Base-by-base conservation (phyloP, 176 grass and related monocot genomes). In the Aegilops bicornis region DNA sequence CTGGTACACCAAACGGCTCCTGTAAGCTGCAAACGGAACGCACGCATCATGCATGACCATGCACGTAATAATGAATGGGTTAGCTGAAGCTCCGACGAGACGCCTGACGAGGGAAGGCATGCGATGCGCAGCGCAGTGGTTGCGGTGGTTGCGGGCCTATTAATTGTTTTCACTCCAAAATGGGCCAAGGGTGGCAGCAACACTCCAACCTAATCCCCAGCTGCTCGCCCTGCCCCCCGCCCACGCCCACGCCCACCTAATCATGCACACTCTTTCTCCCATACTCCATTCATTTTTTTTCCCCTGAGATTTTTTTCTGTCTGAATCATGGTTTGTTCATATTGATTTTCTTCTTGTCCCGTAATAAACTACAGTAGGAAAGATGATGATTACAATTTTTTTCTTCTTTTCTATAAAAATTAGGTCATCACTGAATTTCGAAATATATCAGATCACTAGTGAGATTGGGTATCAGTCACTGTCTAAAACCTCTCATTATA, bases 131-230 rank as follows among this genome's bases (percentile, higher is more conserved):
- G 83, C 71, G 77, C 37, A 40, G 79, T 86, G 64, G 88, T 71
- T 78, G 88, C 1, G 59, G 88, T 90, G 73, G 84, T 90, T 90
- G 79, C 58, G 11, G 8, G 88, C 35, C 24, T 54, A 76, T 76
- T 22, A 56, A 77, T 23, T 58, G 30, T 81, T 81, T 81, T 12
- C 11, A 59, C 32, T 40, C 25, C 3, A 73, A 73, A 4, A 89
- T 67, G 83, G 60, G 6, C 68, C 65, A 64, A 70, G 27, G 22
- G 6, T 76, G 79, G 79, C 16, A 86, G 64, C 88, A 82, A 82
- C 83, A 5, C 62, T 36, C 36, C 88, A 61, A 90, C 83, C 83
- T 82, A 86, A 90, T 64, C 32, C 83, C 64, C 64, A 36, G 77
- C 87, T 50, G 77, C 85, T 42, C 54, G 16, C 23, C 47, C 42